Evolutionary conservation across 495 filamentous ascomycete genomes (phyloP).

Genomic region (Podospora pseudopauciseta): DNA sequence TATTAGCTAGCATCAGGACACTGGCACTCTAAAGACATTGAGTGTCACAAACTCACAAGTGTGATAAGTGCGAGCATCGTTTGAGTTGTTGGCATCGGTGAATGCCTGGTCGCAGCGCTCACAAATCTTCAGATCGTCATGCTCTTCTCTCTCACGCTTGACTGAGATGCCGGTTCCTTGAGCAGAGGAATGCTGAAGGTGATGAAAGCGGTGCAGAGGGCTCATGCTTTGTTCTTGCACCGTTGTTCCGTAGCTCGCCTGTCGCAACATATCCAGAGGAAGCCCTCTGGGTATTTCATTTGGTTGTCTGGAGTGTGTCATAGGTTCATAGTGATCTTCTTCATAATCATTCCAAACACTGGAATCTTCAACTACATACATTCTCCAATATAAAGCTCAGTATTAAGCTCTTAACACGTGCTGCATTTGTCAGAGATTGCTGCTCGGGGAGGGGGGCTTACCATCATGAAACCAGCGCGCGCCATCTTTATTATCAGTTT

Average conservation of each 20-base stretch:
- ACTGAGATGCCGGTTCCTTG: background rate
- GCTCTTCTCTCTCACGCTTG: background rate
- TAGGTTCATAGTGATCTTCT: background rate
- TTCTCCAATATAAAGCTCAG: background rate
- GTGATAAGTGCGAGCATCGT: background rate
- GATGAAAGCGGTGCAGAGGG: background rate
- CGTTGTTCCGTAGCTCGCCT: background rate
- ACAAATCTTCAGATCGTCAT: background rate
- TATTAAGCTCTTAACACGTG: background rate
- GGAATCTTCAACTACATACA: background rate
- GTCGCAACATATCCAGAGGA: background rate
- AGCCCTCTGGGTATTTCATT: background rate
- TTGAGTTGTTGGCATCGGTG: background rate
- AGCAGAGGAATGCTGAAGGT: background rate
- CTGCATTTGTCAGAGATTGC: background rate
- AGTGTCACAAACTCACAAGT: background rate
- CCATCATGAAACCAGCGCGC: background rate
- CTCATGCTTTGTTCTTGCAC: background rate
- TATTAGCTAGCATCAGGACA: background rate
- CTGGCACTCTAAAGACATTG: background rate
- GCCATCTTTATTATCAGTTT: background rate
- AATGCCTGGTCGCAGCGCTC: background rate
- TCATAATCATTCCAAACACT: background rate
- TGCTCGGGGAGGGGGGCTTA: background rate
- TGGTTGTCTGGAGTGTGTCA: background rate